Evolutionary conservation across 495 filamentous ascomycete genomes (phyloP).

Genomic region (Penicillium paradoxum): DNA sequence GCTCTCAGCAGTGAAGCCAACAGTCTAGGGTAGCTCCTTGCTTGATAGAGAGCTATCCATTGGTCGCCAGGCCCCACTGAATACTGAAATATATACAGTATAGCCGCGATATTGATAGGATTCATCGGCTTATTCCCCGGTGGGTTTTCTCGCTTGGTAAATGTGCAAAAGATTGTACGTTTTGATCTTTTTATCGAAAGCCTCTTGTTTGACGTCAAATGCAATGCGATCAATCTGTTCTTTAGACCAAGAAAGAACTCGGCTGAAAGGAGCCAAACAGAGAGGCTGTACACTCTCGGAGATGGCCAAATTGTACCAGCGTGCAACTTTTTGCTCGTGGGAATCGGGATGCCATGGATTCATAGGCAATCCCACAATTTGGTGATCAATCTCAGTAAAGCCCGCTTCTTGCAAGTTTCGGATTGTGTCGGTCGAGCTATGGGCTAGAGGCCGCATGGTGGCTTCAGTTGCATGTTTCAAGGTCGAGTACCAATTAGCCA

Average conservation of each 20-base stretch:
- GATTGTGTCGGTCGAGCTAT: conserved; percentile 57
- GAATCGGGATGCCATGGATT: conserved; percentile 74
- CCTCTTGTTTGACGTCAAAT: conserved; percentile 59
- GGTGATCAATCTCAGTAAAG: conserved; percentile 79
- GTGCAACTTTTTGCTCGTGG: conserved; percentile 63
- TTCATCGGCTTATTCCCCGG: neutral
- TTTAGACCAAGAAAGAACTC: conserved; percentile 58
- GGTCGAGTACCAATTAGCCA: conserved; percentile 63
- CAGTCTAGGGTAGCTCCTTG: neutral
- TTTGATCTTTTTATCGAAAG: conserved; percentile 64
- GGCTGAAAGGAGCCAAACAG: conserved; percentile 67
- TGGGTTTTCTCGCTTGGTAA: conserved; percentile 44
- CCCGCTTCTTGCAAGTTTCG: conserved; percentile 62
- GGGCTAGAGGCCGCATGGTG: conserved; percentile 59
- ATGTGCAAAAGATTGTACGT: conserved; percentile 68
- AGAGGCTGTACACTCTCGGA: conserved; percentile 68
- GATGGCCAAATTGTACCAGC: conserved; percentile 81
- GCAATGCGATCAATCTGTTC: conserved; percentile 61
- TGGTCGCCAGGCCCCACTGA: neutral
- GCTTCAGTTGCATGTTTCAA: conserved; percentile 66
- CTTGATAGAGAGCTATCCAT: neutral
- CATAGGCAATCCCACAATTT: conserved; percentile 64
- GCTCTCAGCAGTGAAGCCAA: neutral
- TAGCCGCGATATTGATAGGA: neutral
- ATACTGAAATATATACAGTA: neutral